Base-by-base conservation (phyloP, 768 basidiomycete species). In the Panaeolus cyanescens region DNA sequence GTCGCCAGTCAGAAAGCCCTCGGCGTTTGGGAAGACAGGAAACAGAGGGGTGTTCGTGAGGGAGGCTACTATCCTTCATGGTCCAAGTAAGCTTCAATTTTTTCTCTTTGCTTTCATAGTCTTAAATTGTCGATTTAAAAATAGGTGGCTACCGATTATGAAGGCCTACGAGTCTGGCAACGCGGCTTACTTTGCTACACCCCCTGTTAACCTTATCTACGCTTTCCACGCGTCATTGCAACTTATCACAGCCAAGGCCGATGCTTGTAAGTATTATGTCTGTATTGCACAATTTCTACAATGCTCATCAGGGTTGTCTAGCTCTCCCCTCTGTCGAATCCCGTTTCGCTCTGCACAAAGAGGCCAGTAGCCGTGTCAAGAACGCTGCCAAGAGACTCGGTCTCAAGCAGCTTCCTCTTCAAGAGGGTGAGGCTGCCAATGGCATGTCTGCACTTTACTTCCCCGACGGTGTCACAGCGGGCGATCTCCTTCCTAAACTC, bases 361-460 rank as follows among this genome's bases (percentile, higher is more conserved):
- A 85, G 37, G 87, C 86, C 1, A 89, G 87, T 60, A 68, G 79
- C 59, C 84, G 83, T 59, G 75, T 99, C 73, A 95, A 92, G 75
- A 74, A 83, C 5, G 84, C 86, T 1, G 87, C 88, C 4, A 70
- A 75, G 40, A 79, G 76, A 20, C 79, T 96, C 40, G 95, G 94
- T 2, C 78, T 98, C 66, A 87, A 78, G 68, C 86, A 87, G 68
- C 80, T 99, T 7, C 86, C 96, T 7, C 69, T 84, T 10, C 77
- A 82, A 28, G 78, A 85, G 1, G 76, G 80, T 2, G 81, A 84
- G 60, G 83, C 90, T 17, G 96, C 97, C 3, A 96, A 96, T 70
- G 96, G 96, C 37, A 98, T 99, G 97, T 92, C 91, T 5, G 96
- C 95, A 83, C 70, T 94, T 55, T 95, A 93, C 75, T 92, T 85